Evolutionary conservation across 352 stramenopile species (phyloP).

Genomic region (Pythium utonaiense): DNA sequence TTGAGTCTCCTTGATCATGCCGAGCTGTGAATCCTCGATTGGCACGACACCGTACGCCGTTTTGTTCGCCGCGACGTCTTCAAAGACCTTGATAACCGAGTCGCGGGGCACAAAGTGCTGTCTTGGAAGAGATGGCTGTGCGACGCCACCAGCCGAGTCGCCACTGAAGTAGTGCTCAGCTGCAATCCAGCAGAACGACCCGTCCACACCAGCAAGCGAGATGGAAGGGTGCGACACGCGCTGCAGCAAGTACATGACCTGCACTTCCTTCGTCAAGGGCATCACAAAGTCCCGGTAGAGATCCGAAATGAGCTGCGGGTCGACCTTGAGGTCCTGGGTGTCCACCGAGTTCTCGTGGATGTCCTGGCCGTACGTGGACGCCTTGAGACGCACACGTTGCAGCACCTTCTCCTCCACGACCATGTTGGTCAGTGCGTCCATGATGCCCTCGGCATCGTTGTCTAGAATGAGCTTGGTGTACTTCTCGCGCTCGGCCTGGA

Average conservation of each 20-base stretch:
- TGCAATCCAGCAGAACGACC: conserved; percentile 76
- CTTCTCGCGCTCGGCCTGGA: conserved; percentile 84
- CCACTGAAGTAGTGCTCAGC: conserved; percentile 64
- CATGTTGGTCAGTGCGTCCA: conserved; percentile 94
- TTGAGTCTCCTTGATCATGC: conserved; percentile 88
- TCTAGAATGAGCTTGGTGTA: conserved; percentile 92
- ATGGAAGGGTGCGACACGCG: conserved; percentile 76
- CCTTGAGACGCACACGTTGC: conserved; percentile 93
- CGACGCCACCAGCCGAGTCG: conserved; percentile 14
- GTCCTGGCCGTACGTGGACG: conserved; percentile 93
- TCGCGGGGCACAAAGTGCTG: conserved; percentile 54
- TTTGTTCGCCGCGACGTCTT: conserved; percentile 73
- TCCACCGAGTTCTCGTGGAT: conserved; percentile 48
- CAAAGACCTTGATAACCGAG: conserved; percentile 75
- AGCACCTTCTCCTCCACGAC: conserved; percentile 92
- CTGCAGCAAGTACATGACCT: conserved; percentile 91
- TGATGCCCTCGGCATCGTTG: conserved; percentile 94
- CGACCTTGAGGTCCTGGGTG: conserved; percentile 88
- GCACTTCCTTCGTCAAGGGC: conserved; percentile 98
- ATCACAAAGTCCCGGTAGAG: conserved; percentile 98
- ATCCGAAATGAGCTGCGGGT: conserved; percentile 94
- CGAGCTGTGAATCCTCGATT: conserved; percentile 79
- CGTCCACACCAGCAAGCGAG: conserved; percentile 58
- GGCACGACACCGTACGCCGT: conserved; percentile 84
- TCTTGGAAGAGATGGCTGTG: conserved; percentile 19